Evolutionary conservation across 2,329 filamentous ascomycete genomes (phyloP), one percentile per base, ranked within the genome.

Genomic region (Botrytis porri): DNA sequence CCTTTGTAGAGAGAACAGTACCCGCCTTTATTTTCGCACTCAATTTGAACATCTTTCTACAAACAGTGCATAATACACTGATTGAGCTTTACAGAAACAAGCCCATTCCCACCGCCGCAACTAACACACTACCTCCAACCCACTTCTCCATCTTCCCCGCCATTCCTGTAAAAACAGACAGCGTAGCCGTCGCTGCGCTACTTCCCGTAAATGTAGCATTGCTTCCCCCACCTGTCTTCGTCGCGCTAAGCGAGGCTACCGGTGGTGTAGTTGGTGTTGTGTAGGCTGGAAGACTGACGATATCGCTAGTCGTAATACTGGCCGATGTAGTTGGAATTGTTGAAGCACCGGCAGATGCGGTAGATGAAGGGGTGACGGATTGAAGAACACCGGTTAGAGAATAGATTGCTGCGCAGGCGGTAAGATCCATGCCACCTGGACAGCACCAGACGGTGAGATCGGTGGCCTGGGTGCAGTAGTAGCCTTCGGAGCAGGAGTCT

Each of bases 391-490:
- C 87, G 45, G 84, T 82, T 71, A 87, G 81, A 62, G 80, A 81
- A 77, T 86, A 86, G 43, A 82, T 83, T 70, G 82, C 81, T 72
- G 89, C 88, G 81, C 89, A 91, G 63, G 86, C 81, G 39, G 81
- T 81, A 66, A 89, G 83, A 75, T 85, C 83, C 84, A 87, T 83
- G 74, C 82, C 76, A 73, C 77, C 37, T 54, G 88, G 88, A 81
- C 89, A 91, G 84, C 89, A 91, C 83, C 86, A 86, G 48, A 88
- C 90, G 73, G 84, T 82, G 71, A 82, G 81, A 62, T 80, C 77
- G 70, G 81, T 80, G 79, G 89, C 85, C 76, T 85, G 83, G n/a
- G 87, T 85, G 83, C 89, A 91, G 84, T 87, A 91, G 83, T 87
- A 91, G 25, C 59, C 71, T 41, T 73, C 59, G 35, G 71, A 73